These are phyloP conservation scores for Akanthomyces dipterigenus DNA, from an alignment of 2,329 filamentous ascomycete genomes.

Conservation along the genomic window DNA sequence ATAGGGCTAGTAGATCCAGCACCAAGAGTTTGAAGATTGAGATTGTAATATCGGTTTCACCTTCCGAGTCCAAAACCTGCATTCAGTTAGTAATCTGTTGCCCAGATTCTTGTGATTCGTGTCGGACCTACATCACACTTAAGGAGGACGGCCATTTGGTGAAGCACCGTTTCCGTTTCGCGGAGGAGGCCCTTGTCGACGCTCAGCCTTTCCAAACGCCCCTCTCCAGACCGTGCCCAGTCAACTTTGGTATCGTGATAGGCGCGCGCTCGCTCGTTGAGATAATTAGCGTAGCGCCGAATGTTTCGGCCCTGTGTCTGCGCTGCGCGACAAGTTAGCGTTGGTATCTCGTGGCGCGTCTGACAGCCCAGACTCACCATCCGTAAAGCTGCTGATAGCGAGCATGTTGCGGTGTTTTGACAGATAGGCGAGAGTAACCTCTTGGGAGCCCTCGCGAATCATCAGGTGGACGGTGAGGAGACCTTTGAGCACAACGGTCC, in stretches of 20 bases:
- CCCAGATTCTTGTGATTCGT: not conserved
- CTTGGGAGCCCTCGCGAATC: constrained; percentile 89
- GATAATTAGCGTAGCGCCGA: constrained; percentile 80
- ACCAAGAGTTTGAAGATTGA: constrained; percentile 90
- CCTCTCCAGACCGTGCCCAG: constrained; percentile 78
- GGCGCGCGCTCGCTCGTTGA: constrained; percentile 73
- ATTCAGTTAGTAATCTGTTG: constrained; percentile 8
- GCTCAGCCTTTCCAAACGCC: constrained; percentile 73
- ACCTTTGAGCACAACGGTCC: constrained; percentile 99
- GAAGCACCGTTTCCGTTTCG: constrained; percentile 86
- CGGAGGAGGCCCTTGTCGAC: constrained; percentile 89
- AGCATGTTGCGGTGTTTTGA: constrained; percentile 76
- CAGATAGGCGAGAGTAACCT: constrained; percentile 81
- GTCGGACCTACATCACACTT: constrained; percentile 71
- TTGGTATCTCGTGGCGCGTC: not conserved
- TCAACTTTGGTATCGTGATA: constrained; percentile 82
- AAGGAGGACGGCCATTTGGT: constrained; percentile 76
- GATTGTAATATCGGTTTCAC: constrained; percentile 93
- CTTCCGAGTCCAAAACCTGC: constrained; percentile 77
- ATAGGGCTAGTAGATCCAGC: constrained; percentile 80
- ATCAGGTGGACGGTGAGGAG: constrained; percentile 94
- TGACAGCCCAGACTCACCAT: constrained; percentile 54
- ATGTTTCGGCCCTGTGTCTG: constrained; percentile 96
- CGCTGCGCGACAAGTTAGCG: constrained; percentile 42
- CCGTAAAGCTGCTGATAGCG: constrained; percentile 84